These are phyloP conservation scores for Phyllosticta citrichinensis DNA, from an alignment of 2,329 filamentous ascomycete species.

Conservation along the genomic window DNA sequence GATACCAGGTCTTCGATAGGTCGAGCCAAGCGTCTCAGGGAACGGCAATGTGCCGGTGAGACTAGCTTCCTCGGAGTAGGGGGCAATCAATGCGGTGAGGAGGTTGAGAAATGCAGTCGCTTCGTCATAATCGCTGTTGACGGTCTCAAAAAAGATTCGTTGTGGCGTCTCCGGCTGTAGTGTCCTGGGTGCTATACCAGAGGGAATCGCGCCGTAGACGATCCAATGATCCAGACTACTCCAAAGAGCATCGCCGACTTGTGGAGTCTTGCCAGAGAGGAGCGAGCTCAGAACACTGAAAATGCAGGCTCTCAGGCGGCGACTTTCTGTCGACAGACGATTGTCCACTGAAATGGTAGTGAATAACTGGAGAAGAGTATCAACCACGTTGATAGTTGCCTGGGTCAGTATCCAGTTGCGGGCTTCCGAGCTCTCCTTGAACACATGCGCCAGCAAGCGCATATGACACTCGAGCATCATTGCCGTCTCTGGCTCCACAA, in stretches of 20 bases:
- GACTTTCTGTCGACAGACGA: neutral
- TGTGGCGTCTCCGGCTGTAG: neutral
- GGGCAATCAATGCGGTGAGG: slow-evolving; percentile 60
- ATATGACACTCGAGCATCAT: slow-evolving; percentile 96
- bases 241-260: slow-evolving; percentile 70
- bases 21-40: slow-evolving; percentile 70
- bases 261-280: slow-evolving; percentile 60
- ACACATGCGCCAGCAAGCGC: slow-evolving; percentile 73
- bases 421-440: slow-evolving; percentile 60
- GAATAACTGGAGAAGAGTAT: slow-evolving; percentile 61
- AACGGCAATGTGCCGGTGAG: slow-evolving; percentile 74
- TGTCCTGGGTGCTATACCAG: neutral
- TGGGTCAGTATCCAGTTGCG: slow-evolving; percentile 63
- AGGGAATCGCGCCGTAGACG: slow-evolving; percentile 2
- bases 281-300: slow-evolving; percentile 71
- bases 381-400: slow-evolving; percentile 58
- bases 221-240: slow-evolving; percentile 69
- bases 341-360: slow-evolving; percentile 67
- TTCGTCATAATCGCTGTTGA: slow-evolving; percentile 4
- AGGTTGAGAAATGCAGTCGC: slow-evolving; percentile 56
- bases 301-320: slow-evolving; percentile 69
- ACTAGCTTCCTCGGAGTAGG: slow-evolving; percentile 49
- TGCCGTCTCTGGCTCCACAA: slow-evolving; percentile 86
- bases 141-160: slow-evolving; percentile 6
- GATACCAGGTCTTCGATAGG: slow-evolving; percentile 73